Conservation (phyloP, 768 basidiomycete genomes). For the Psilocybe azurescens region DNA sequence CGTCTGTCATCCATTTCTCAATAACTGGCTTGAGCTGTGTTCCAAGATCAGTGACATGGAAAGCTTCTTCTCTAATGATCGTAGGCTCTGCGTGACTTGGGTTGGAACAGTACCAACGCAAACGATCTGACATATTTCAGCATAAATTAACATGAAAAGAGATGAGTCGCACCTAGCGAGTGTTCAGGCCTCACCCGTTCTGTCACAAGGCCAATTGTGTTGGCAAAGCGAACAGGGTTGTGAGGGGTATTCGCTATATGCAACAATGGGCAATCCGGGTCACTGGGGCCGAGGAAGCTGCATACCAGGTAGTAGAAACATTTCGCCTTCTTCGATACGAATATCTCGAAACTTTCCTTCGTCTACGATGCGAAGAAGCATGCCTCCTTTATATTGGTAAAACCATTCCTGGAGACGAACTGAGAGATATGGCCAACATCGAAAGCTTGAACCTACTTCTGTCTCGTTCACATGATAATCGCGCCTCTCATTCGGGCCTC, state of each 20-base stretch:
- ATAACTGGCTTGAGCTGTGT: constrained; percentile 94
- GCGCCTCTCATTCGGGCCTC: constrained; percentile 92
- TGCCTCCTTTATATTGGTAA: constrained; percentile 93
- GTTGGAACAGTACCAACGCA: constrained; percentile 91
- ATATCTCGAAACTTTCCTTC: constrained; percentile 84
- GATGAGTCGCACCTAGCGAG: constrained; percentile 60
- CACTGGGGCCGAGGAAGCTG: background rate
- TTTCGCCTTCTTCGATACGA: constrained; percentile 90
- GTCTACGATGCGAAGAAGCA: constrained; percentile 89
- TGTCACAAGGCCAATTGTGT: constrained; percentile 92
- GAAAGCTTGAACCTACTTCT: constrained; percentile 56
- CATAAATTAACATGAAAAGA: background rate
- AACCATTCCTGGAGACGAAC: constrained; percentile 85
- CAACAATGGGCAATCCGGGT: background rate
- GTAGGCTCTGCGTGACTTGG: constrained; percentile 51
- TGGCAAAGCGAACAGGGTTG: constrained; percentile 88
- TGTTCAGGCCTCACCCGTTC: constrained; percentile 83
- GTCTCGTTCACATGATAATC: constrained; percentile 98
- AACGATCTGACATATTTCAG: constrained; percentile 65
- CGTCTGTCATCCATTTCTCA: constrained; percentile 76
- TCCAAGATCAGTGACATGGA: constrained; percentile 91
- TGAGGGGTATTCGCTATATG: constrained; percentile 89
- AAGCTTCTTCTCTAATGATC: constrained; percentile 66
- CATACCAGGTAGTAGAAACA: constrained; percentile 93
- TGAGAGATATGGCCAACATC: background rate